These are phyloP conservation scores for Lizanozyma gosingica DNA, from an alignment of 1,139 yeast genomes.

Conservation along the genomic window DNA sequence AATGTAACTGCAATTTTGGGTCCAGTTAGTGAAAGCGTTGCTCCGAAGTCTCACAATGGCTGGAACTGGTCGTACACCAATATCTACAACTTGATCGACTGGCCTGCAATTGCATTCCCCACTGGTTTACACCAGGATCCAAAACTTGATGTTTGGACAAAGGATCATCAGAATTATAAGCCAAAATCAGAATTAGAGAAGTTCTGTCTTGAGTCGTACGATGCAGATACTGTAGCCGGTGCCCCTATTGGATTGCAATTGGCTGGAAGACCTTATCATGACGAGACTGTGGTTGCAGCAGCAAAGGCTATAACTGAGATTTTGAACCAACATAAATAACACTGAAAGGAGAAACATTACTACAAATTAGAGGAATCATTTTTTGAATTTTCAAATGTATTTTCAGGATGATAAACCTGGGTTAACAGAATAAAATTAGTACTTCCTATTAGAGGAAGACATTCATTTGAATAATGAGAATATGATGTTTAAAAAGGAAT, in stretches of 20 bases:
- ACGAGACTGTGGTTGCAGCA: slow-evolving; percentile 35
- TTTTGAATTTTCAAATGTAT: too few relatives aligned
- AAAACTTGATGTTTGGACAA: slow-evolving; percentile 30
- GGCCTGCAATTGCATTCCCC: slow-evolving; percentile 36
- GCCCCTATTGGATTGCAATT: slow-evolving; percentile 37
- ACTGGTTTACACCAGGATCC: slow-evolving; percentile 42
- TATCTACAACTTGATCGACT: slow-evolving; percentile 35
- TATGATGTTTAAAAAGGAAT: too few relatives aligned
- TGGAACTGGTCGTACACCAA: slow-evolving; percentile 43
- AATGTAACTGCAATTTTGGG: slow-evolving; percentile 10
- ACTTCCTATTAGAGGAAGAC: too few relatives aligned
- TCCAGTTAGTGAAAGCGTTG: slow-evolving; percentile 11
- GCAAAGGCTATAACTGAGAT: background rate
- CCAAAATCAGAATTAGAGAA: background rate
- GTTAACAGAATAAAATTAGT: too few relatives aligned
- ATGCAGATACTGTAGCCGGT: slow-evolving; percentile 25
- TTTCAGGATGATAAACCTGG: too few relatives aligned
- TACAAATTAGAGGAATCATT: too few relatives aligned
- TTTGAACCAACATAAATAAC: too few relatives aligned
- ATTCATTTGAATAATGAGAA: too few relatives aligned
- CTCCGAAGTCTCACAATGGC: slow-evolving; percentile 14
- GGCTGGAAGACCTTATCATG: slow-evolving; percentile 29
- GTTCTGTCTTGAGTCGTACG: slow-evolving; percentile 9
- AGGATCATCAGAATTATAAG: slow-evolving; percentile 2
- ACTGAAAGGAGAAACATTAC: too few relatives aligned